Evolutionary conservation across 73 alveolate genomes (phyloP), one percentile per base, ranked within the genome.

Genomic region (Tetrahymena elliotti): DNA sequence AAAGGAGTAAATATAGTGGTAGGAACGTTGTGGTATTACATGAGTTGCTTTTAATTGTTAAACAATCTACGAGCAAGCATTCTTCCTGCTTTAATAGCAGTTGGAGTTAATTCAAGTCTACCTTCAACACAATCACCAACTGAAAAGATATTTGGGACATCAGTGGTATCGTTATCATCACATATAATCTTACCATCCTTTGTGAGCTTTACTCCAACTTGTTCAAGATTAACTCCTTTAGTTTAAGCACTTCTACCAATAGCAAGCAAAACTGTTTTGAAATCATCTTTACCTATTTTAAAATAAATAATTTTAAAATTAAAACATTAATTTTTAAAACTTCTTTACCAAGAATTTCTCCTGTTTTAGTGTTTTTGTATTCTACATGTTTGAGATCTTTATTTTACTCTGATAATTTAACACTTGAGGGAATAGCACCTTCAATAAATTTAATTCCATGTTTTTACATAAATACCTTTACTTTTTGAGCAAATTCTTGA

Each of bases 1-100:
- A 99, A 84, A 38, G 99, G 99, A 36, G 99, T 98, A 97, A 99
- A 99, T 3, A 99, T 99, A 13, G 99, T 99, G 13, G 99, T 99
- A 39, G 99, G 99, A 33, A 99, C 98, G 94, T 98, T 98, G 34
- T 97, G 97, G 97, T 99, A 99, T 97, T 98, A 98, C 99, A 99
- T 99, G 94, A 93, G 95, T 93, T 94, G 97, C 33, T 98, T 98
- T 24, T 96, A 94, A 16, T 98, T 98, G 10, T 98, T 98, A 88
- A 96, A 99, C 31, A 99, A 96, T 96, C 99, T 99, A 36, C 96
- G 94, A 53, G 99, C 99, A 83, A 99, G 97, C 33, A 98, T 97
- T 94, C 95, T 97, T 37, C 99, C 99, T 15, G 99, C 99, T 95
- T 97, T 99, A 37, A 99, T 99, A 16, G 99, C 99, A n/a, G 99